Base-by-base conservation (phyloP, 2,329 filamentous ascomycete species). In the Cladosporium oxysporum region DNA sequence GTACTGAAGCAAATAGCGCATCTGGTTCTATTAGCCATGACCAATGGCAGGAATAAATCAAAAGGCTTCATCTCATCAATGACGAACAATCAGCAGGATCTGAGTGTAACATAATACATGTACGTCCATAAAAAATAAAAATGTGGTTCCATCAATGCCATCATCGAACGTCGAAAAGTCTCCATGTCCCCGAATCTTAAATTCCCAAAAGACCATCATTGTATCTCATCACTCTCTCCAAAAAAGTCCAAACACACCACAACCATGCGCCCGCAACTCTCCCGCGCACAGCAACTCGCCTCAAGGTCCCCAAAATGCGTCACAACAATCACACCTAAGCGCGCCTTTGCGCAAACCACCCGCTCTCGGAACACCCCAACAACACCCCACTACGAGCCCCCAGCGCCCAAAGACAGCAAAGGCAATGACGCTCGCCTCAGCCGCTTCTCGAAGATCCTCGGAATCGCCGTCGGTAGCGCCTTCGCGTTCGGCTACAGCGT, bases 401-500 rank as follows among this genome's bases (percentile, higher is more conserved):
- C 63, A 21, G 33, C 55, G 4, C 63, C 63, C 41, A 65, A 65
- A 60, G 63, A 60, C 58, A 47, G 31, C 55, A 65, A 65, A 55
- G 63, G 63, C 44, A 65, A 65, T 44, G 63, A 65, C 35, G 55
- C 63, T 10, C 63, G 63, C 31, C 57, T 65, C 12, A 60, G 55
- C 55, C 63, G 63, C 31, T 65, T 65, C 57, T 28, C 29, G 21
- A 65, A 65, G 55, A 53, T 60, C 55, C 58, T 65, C 44, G 63
- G 63, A 47, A 44, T 65, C n/a, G 37, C 28, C 29, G 47, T 65
- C 35, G 63, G 63, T 21, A 23, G 37, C 33, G 53, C 31, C 8
- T 37, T 41, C 23, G 63, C 63, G 5, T 65, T 65, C 44, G 63
- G 55, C 8, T 65, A 65, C 33, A 59, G 63, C 58, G 55, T 50